Conservation (phyloP, 2,329 filamentous ascomycete genomes). For the Aspergillus cejpii region DNA sequence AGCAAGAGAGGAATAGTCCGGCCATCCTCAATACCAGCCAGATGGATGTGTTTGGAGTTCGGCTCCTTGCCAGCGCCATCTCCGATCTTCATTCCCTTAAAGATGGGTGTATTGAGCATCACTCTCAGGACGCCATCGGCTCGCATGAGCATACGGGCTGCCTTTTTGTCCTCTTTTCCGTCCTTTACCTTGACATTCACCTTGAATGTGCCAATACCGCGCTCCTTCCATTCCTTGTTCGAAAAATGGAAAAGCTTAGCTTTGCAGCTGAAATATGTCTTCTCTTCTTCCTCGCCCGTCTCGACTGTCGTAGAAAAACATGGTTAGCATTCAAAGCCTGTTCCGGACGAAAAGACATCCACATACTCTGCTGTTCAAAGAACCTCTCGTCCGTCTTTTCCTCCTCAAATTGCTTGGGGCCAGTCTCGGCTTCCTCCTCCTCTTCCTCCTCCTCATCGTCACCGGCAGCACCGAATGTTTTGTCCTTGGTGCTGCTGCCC, state of each 20-base stretch:
- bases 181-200: slow-evolving; percentile 63
- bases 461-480: slow-evolving; percentile 67
- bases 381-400: slow-evolving; percentile 46
- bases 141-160: slow-evolving; percentile 75
- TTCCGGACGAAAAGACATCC: background rate
- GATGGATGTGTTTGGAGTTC: slow-evolving; percentile 61
- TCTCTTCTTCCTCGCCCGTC: slow-evolving; percentile 80
- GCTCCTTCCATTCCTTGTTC: slow-evolving; percentile 76
- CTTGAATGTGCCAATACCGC: slow-evolving; percentile 75
- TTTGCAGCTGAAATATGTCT: slow-evolving; percentile 65
- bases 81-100: slow-evolving; percentile 72
- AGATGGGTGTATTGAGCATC: slow-evolving; percentile 75
- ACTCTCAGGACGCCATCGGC: slow-evolving; percentile 84
- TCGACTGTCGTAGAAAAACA: slow-evolving; percentile 51
- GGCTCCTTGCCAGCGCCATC: slow-evolving; percentile 57
- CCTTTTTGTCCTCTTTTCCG: slow-evolving; percentile 48
- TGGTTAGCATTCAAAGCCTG: slow-evolving; percentile 23
- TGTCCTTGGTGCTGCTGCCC: slow-evolving; percentile 38
- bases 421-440: slow-evolving; percentile 43
- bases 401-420: slow-evolving; percentile 45
- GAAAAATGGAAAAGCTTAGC: slow-evolving; percentile 81
- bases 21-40: slow-evolving; percentile 53
- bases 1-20: slow-evolving; percentile 49
- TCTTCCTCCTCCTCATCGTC: slow-evolving; percentile 47
- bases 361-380: slow-evolving; percentile 59